phyloP scores from a whole-genome alignment of 106 monocot species.

The Acorus calamus region DNA sequence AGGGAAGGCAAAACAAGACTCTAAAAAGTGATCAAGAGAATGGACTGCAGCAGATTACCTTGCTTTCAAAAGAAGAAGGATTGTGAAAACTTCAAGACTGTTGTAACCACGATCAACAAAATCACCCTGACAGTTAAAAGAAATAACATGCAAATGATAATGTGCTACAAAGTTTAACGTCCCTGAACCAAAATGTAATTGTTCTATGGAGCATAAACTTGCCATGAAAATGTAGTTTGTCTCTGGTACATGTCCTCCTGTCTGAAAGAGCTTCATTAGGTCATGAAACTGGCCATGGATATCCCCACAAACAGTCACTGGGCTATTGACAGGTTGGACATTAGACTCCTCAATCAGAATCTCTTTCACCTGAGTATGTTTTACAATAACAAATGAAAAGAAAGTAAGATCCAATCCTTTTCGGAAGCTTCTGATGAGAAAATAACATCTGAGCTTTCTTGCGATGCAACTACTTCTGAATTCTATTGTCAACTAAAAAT shows the following conservation, averaged over 20 bases:
- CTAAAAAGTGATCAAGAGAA: not conserved
- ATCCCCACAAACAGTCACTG: constrained; percentile 74
- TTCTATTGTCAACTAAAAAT: no score
- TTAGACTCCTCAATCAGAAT: constrained; percentile 76
- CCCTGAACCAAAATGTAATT: not conserved
- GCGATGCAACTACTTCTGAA: no score
- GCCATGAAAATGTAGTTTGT: constrained; percentile 87
- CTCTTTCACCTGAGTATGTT: constrained; percentile 31
- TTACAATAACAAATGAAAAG: not conserved
- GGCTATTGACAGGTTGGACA: constrained; percentile 74
- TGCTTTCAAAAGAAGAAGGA: constrained; percentile 78
- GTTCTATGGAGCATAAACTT: not conserved
- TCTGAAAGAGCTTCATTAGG: constrained; percentile 74
- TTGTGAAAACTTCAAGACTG: constrained; percentile 77
- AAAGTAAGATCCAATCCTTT: not conserved
- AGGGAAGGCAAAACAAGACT: no score
- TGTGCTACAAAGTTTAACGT: not conserved
- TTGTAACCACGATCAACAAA: constrained; percentile 86
- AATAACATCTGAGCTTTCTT: no score
- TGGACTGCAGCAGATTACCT: constrained; percentile 24
- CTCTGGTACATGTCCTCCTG: constrained; percentile 72
- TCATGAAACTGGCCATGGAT: constrained; percentile 81
- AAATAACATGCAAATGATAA: no score
- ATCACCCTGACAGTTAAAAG: constrained; percentile 39
- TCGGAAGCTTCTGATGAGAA: no score